These are phyloP conservation scores for Sugiyamaella chiloensis DNA, from an alignment of 805 yeast species.

Conservation along the genomic window DNA sequence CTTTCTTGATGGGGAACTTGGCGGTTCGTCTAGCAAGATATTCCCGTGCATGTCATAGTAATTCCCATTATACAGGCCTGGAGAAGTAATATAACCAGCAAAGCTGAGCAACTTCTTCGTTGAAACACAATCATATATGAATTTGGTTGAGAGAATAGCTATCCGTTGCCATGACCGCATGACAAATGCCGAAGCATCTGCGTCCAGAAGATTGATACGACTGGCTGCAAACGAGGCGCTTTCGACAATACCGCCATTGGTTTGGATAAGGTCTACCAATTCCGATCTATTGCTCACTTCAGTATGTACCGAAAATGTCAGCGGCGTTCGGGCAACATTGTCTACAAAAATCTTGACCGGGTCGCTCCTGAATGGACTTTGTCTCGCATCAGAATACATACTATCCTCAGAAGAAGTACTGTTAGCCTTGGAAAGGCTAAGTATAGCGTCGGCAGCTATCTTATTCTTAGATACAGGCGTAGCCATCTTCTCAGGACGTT, in stretches of 20 bases:
- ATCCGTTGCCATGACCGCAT: slow-evolving; percentile 4
- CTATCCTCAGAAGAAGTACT: not conserved
- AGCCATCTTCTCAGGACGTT: too few relatives aligned
- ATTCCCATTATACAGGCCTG: not conserved
- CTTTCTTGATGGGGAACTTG: too few relatives aligned
- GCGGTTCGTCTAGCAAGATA: not conserved
- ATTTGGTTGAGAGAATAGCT: not conserved
- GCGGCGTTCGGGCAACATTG: not conserved
- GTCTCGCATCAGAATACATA: not conserved
- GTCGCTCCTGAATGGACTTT: not conserved
- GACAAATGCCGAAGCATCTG: not conserved
- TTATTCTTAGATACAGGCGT: too few relatives aligned
- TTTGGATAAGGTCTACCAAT: not conserved
- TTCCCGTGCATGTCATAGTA: not conserved
- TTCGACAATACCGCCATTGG: not conserved
- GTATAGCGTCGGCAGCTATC: too few relatives aligned
- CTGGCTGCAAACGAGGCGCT: not conserved
- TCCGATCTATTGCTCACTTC: not conserved
- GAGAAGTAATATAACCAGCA: not conserved
- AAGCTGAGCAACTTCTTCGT: not conserved
- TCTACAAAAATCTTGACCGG: not conserved
- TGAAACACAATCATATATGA: not conserved
- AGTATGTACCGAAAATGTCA: not conserved
- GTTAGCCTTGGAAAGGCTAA: too few relatives aligned
- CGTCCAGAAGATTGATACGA: not conserved